Evolutionary conservation across 495 filamentous ascomycete genomes (phyloP).

Genomic region (Pyrenula massariospora): DNA sequence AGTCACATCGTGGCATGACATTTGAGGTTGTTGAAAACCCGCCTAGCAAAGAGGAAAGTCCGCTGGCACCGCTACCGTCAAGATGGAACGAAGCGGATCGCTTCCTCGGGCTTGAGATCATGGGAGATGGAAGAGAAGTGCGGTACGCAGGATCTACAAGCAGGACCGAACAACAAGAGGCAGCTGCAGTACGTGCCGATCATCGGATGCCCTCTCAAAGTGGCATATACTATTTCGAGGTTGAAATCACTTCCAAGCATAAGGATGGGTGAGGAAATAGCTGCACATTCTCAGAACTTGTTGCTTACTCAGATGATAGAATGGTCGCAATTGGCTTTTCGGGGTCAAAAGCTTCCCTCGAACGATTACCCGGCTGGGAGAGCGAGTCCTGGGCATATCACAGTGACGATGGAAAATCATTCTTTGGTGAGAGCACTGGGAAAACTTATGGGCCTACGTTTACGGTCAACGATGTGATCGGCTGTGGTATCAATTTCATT

Average conservation of each 20-base stretch:
- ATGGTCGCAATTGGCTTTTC: slow-evolving; percentile 89
- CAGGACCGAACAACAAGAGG: slow-evolving; percentile 56
- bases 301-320: slow-evolving; percentile 26
- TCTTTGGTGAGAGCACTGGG: slow-evolving; percentile 55
- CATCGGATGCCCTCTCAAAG: slow-evolving; percentile 83
- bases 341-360: slow-evolving; percentile 58
- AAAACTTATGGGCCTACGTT: slow-evolving; percentile 69
- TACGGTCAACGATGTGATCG: slow-evolving; percentile 65
- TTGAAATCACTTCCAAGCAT: slow-evolving; percentile 71
- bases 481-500: slow-evolving; percentile 89
- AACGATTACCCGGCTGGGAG: slow-evolving; percentile 87
- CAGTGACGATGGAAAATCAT: slow-evolving; percentile 87
- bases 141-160: slow-evolving; percentile 56
- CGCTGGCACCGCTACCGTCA: slow-evolving; percentile 58
- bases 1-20: slow-evolving; percentile 70
- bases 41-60: slow-evolving; percentile 38
- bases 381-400: slow-evolving; percentile 95
- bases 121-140: slow-evolving; percentile 65
- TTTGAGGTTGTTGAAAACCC: slow-evolving; percentile 82
- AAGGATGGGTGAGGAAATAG: slow-evolving; percentile 64
- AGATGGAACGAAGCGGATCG: slow-evolving; percentile 77
- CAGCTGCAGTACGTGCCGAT: slow-evolving; percentile 74
- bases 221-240: slow-evolving; percentile 94
- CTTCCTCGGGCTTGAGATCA: slow-evolving; percentile 58
- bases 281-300: slow-evolving; percentile 1